These are phyloP conservation scores for Geotrichum siamense DNA, from an alignment of 1,139 yeast genomes.

Conservation along the genomic window DNA sequence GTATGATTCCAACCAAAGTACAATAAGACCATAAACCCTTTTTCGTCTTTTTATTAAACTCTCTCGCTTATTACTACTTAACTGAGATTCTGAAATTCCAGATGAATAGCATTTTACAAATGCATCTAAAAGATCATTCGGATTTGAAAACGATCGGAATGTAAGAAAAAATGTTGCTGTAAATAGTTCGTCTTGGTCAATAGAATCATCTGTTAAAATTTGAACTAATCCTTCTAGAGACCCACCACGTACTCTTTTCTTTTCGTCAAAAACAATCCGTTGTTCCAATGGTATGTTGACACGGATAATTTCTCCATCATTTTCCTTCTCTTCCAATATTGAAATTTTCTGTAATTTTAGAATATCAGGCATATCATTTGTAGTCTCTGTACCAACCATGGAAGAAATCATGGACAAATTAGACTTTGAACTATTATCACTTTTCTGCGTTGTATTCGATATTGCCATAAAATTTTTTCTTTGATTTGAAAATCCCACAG, in stretches of 20 bases:
- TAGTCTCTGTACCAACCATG: background rate
- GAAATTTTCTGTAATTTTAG: background rate
- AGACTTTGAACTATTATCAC: background rate
- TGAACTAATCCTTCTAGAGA: slow-evolving; percentile 69
- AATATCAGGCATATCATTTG: background rate
- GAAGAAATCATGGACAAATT: background rate
- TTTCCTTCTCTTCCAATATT: slow-evolving; percentile 12
- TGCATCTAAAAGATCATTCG: slow-evolving; percentile 63
- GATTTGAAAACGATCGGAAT: slow-evolving; percentile 66
- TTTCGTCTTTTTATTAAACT: slow-evolving; percentile 56
- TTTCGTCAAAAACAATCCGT: slow-evolving; percentile 39
- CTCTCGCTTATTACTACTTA: slow-evolving; percentile 18
- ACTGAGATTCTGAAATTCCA: slow-evolving; percentile 2
- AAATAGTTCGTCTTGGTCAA: slow-evolving; percentile 59
- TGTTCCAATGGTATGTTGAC: slow-evolving; percentile 19
- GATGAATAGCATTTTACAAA: slow-evolving; percentile 59
- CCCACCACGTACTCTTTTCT: slow-evolving; percentile 63
- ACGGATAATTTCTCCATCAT: slow-evolving; percentile 4
- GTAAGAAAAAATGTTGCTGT: slow-evolving; percentile 74
- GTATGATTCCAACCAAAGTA: slow-evolving; percentile 80
- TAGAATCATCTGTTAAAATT: slow-evolving; percentile 61
- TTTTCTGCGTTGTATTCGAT: background rate
- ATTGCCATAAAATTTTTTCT: slow-evolving; percentile 6
- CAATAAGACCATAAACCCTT: slow-evolving; percentile 59
- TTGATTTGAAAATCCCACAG: slow-evolving; percentile 33